These are phyloP conservation scores for Flaveria floridana DNA, from an alignment of 140 eudicot genomes.

Conservation along the genomic window DNA sequence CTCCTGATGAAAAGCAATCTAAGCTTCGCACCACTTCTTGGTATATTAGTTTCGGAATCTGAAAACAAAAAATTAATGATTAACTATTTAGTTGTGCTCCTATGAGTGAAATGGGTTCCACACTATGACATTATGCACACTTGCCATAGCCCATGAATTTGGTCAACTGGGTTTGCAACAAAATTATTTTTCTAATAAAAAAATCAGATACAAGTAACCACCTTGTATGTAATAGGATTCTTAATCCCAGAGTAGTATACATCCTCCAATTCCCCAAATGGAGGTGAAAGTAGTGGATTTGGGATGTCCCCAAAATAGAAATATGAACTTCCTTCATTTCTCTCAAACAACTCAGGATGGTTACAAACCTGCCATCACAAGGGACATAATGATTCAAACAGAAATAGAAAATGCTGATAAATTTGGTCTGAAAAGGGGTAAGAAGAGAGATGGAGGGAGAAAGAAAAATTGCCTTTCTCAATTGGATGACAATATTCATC, in stretches of 20 bases:
- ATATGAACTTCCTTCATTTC: slow-evolving; percentile 93
- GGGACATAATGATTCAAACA: slow-evolving; percentile 15
- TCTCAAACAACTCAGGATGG: slow-evolving; percentile 97
- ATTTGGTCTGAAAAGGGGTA: not conserved
- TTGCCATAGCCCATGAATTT: slow-evolving; percentile 5
- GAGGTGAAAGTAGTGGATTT: slow-evolving; percentile 83
- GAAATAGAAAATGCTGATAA: slow-evolving; percentile 18
- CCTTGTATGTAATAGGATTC: slow-evolving; percentile 84
- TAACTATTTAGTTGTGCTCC: not conserved
- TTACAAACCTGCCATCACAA: slow-evolving; percentile 77
- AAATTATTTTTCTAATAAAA: not conserved
- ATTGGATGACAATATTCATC: slow-evolving; percentile 98
- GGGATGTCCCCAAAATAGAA: slow-evolving; percentile 79
- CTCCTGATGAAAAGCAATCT: slow-evolving; percentile 37
- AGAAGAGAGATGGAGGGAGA: not conserved
- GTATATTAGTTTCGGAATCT: slow-evolving; percentile 84
- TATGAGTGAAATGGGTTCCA: slow-evolving; percentile 9
- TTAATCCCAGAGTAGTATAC: slow-evolving; percentile 73
- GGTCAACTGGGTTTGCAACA: not conserved
- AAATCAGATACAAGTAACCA: slow-evolving; percentile 20
- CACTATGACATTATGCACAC: not conserved
- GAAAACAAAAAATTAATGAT: slow-evolving; percentile 27
- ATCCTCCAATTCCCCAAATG: slow-evolving; percentile 84
- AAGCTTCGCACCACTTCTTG: slow-evolving; percentile 53
- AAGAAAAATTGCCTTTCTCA: slow-evolving; percentile 62